Evolutionary conservation across 164 flowering plant genomes (phyloP), one percentile per base, ranked within the genome.

Genomic region (Euptelea pleiosperma): DNA sequence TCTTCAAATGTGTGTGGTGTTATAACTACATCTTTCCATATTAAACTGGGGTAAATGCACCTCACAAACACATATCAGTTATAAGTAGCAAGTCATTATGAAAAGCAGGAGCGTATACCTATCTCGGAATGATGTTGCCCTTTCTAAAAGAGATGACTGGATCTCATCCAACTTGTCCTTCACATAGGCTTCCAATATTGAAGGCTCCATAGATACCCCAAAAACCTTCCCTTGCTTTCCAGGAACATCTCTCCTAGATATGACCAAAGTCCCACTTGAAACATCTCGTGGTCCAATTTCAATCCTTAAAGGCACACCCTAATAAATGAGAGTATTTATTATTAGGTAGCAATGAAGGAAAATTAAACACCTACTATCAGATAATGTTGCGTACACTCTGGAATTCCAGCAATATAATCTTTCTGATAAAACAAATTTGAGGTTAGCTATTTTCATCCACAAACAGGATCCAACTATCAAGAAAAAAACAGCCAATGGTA

Each of bases 221-320:
- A 87, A 92, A 47, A 74, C 86, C 70, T 87, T 93, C 35, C 96
- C 99, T 73, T 79, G 83, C 76, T 93, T 93, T 60, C 96, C 97
- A 35, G 97, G 97, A 61, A 90, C 50, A 74, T 93, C 97, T 78
- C 98, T 82, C 77, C 97, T 80, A 19, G 96, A 86, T 58, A 90
- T 69, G 50, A 90, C 98, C 54, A 93, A 82, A 70, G 83, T 84
- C 29, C 75, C 75, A 66, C 82, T 90, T 36, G 89, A 71, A 70
- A 91, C 97, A 75, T 91, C 96, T 46, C 93, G 92, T 31, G 99
- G 99, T 63, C 97, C 99, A 70, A 93, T 82, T 71, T 93, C 99
- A 64, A 90, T 81, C 71, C 99, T 83, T 29, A 93, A 47, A 64
- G 97, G 97, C 24, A 93, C 93, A 49, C 99, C 99, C 98, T 87